Conservation (phyloP, 1,139 yeast genomes). For the Debaryomyces fabryi region DNA sequence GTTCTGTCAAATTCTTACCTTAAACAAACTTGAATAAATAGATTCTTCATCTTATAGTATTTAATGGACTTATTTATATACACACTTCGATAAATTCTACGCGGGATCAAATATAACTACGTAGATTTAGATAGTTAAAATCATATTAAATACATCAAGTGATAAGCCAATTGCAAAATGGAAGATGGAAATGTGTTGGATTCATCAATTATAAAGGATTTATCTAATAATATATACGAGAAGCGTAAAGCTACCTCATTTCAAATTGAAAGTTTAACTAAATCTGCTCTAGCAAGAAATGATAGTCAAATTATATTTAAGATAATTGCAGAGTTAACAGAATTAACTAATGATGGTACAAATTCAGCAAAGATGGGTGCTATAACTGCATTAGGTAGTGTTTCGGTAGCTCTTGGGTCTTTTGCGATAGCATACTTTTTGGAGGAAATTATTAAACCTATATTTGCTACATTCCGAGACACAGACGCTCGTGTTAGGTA, state of each 20-base stretch:
- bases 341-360: constrained; percentile 44
- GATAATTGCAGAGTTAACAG: constrained; percentile 46
- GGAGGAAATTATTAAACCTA: constrained; percentile 89
- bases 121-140: neutral
- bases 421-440: constrained; percentile 62
- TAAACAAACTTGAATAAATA: too few relatives aligned
- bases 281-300: constrained; percentile 67
- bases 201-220: constrained; percentile 75
- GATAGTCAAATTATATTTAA: constrained; percentile 68
- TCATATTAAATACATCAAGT: neutral
- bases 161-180: constrained; percentile 20
- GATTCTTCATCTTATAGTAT: neutral
- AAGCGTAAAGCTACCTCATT: constrained; percentile 93
- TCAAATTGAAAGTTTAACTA: constrained; percentile 80
- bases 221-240: constrained; percentile 89
- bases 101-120: constrained; percentile 1
- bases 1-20: too few relatives aligned
- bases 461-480: constrained; percentile 93
- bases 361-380: constrained; percentile 55
- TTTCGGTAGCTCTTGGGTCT: constrained; percentile 51
- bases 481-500: constrained; percentile 96
- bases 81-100: constrained; percentile 1
- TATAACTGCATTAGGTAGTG: constrained; percentile 53
- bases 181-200: constrained; percentile 52
- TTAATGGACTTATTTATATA: neutral